Conservation (phyloP, 192 early-diverging fungal genomes). For the Pilobolus umbonatus region DNA sequence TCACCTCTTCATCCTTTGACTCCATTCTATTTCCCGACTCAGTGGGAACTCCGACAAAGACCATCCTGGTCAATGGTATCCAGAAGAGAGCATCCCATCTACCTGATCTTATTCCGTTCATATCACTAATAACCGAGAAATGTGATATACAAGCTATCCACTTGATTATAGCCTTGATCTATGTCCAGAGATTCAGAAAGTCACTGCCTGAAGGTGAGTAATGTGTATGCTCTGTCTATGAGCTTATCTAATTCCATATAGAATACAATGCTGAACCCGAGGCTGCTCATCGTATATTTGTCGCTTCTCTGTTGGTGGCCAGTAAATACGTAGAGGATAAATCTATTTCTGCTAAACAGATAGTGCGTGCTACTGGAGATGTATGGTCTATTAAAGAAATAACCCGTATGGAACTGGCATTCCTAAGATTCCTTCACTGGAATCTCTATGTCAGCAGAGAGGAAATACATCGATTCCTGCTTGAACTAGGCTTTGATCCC, state of each 20-base stretch:
- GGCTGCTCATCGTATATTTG: conserved; percentile 38
- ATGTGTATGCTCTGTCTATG: no score
- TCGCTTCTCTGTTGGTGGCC: conserved; percentile 33
- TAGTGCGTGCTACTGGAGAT: conserved; percentile 34
- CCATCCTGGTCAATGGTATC: not conserved
- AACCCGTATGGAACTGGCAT: conserved; percentile 35
- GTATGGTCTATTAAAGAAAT: conserved; percentile 40
- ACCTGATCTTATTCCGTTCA: conserved; percentile 34
- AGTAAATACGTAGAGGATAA: conserved; percentile 37
- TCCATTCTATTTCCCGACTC: conserved; percentile 34
- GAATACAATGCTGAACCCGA: conserved; percentile 35
- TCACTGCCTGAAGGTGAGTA: conserved; percentile 30
- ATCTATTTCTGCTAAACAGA: conserved; percentile 28
- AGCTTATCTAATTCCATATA: no score
- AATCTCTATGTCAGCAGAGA: conserved; percentile 23
- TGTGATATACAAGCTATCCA: conserved; percentile 28
- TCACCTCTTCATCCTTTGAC: conserved; percentile 36
- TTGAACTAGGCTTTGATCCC: conserved; percentile 24
- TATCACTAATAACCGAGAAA: conserved; percentile 34
- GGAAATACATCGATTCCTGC: conserved; percentile 26
- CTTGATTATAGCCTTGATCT: conserved; percentile 35
- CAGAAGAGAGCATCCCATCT: conserved; percentile 19
- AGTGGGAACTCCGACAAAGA: not conserved
- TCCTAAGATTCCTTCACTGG: conserved; percentile 34
- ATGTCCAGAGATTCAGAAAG: conserved; percentile 33